Percentiles rank a stretch among this genome's conserved stretches.
Conservation (phyloP, 768 basidiomycete species). For the Lactarius psammicola region DNA sequence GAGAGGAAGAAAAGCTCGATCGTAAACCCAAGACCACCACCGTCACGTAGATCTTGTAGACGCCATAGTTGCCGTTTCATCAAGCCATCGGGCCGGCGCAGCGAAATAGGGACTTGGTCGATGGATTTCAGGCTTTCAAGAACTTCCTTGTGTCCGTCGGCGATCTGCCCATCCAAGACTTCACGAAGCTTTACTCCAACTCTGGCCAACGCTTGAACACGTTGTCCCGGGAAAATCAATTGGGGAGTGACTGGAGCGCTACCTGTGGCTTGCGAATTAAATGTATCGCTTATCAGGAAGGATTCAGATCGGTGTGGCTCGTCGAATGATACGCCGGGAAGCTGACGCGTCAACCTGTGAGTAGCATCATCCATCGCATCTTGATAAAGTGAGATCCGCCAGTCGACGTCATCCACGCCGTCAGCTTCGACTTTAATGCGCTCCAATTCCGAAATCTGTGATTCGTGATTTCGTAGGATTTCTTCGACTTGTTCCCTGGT, state of each 20-base stretch:
- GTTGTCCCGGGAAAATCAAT: not conserved
- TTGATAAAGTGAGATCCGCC: not conserved
- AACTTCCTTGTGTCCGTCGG: not conserved
- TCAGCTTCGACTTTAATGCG: not conserved
- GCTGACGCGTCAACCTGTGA: not conserved
- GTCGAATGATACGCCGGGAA: not conserved
- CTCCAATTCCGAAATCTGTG: conserved; percentile 4
- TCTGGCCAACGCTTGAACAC: not conserved
- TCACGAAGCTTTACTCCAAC: not conserved
- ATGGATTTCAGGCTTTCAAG: not conserved
- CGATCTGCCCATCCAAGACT: not conserved
- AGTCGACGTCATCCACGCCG: not conserved
- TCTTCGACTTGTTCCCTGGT: not conserved
- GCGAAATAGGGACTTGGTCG: not conserved
- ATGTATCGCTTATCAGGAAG: not conserved
- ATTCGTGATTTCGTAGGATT: not conserved
- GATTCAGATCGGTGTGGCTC: not conserved
- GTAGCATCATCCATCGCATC: not conserved
- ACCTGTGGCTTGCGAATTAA: not conserved
- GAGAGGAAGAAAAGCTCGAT: not conserved
- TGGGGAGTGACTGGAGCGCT: not conserved
- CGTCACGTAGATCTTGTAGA: not conserved
- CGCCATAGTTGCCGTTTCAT: no score
- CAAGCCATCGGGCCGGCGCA: no score
- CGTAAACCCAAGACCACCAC: not conserved